Evolutionary conservation across 306 rosid genomes (phyloP), one percentile per base, ranked within the genome.

Genomic region (Vigna angularis): DNA sequence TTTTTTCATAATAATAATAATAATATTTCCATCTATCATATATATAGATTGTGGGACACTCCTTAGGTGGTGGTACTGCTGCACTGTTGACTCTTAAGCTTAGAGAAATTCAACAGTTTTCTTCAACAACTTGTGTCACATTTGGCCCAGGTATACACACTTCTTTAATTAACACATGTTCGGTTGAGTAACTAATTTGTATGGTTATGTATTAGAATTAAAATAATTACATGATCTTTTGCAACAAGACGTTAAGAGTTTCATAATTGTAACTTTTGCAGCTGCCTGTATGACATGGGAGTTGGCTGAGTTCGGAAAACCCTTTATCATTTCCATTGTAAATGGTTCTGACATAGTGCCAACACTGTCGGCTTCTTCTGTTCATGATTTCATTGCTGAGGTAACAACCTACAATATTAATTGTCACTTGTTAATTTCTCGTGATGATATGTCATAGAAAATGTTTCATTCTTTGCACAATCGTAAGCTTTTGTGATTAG

Each of bases 11-110:
- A 16, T 57, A 76, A 22, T 22, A 4, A 11, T 57, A 57, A 24
- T 57, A 57, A 11, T 24, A 3, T 24, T 24, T 57, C 0, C 16
- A 17, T 40, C 0, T 26, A 26, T 2, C 1, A 26, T 26, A 26
- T 26, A 95, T 49, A 95, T 49, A 95, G 98, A 80, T 95, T 71
- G 85, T 95, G 73, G 98, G 98, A 44, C 98, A 95, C 81, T 94
- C 98, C 2, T 95, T 95, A 42, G 98, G 98, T 48, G 97, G 98
- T 75, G 98, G 98, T 79, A 95, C 98, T 34, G 98, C 98, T 66
- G 98, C 98, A 1, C 85, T 95, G 48, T 82, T 95, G 68, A 88
- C 98, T 12, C 92, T 84, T 82, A 89, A 88, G 75, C 95, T 95
- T 42, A 90, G 97, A 83, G 98, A 95, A 95, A 86, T 16, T 3